phyloP scores from a whole-genome alignment of 1,139 yeast genomes.

The Saccharomyces hybrid region DNA sequence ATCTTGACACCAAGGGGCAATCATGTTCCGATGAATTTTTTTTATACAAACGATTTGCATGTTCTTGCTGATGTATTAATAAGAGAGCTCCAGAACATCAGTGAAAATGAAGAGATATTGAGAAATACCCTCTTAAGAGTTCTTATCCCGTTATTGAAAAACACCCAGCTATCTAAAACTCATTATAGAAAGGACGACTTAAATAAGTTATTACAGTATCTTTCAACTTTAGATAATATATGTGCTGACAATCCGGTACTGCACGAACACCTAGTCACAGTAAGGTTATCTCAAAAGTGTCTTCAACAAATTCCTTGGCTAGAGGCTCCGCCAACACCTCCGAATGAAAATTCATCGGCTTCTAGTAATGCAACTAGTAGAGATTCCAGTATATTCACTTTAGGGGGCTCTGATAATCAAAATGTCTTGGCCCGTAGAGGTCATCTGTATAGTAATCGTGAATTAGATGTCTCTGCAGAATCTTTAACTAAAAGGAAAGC shows the following conservation, averaged over 20 bases:
- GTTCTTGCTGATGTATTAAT: slow-evolving; percentile 81
- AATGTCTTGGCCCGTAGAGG: background rate
- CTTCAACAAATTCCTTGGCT: slow-evolving; percentile 50
- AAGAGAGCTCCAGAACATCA: slow-evolving; percentile 65
- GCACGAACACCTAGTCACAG: slow-evolving; percentile 38
- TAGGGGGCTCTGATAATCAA: background rate
- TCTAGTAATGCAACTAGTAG: slow-evolving; percentile 12
- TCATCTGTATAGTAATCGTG: slow-evolving; percentile 9
- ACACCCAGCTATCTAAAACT: slow-evolving; percentile 52
- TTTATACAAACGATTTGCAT: slow-evolving; percentile 77
- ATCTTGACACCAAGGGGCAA: slow-evolving; percentile 61
- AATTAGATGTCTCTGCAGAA: slow-evolving; percentile 27
- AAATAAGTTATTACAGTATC: slow-evolving; percentile 42
- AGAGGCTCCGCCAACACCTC: slow-evolving; percentile 14
- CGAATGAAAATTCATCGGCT: slow-evolving; percentile 6
- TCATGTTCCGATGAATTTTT: slow-evolving; percentile 48
- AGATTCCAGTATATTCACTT: slow-evolving; percentile 13
- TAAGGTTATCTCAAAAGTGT: slow-evolving; percentile 54
- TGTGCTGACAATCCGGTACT: slow-evolving; percentile 24
- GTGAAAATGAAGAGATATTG: slow-evolving; percentile 53
- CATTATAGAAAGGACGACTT: slow-evolving; percentile 56
- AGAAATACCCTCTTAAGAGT: slow-evolving; percentile 73
- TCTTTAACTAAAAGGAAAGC: slow-evolving; percentile 24
- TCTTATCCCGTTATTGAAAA: slow-evolving; percentile 58
- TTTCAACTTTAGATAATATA: slow-evolving; percentile 33